Conservation (phyloP, 164 flowering plant genomes). For the Chimonanthus praecox region DNA sequence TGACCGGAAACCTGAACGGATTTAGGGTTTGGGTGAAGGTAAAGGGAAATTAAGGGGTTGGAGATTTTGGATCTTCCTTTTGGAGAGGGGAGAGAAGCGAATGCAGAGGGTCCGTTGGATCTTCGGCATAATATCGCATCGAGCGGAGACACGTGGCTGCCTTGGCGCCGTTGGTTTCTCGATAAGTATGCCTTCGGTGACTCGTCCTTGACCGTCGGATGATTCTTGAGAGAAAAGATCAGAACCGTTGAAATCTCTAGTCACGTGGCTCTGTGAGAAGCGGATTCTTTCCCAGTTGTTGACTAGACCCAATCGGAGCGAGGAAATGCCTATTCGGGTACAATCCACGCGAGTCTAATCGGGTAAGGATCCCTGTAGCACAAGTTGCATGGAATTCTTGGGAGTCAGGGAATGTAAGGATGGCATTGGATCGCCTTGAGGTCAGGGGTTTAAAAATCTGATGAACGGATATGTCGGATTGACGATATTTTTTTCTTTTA, state of each 20-base stretch:
- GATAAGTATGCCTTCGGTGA: conserved; percentile 38
- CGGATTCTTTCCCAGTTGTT: neutral
- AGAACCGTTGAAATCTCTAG: neutral
- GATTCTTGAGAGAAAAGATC: neutral
- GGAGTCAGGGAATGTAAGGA: too few relatives aligned
- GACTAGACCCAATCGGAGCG: neutral
- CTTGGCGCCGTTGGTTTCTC: conserved; percentile 30
- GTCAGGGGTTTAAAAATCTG: too few relatives aligned
- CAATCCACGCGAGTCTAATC: too few relatives aligned
- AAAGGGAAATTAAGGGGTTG: neutral
- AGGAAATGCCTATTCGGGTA: neutral
- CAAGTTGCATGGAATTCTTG: too few relatives aligned
- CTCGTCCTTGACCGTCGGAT: conserved; percentile 2
- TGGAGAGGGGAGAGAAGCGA: neutral
- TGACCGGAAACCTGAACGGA: neutral
- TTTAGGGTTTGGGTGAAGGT: neutral
- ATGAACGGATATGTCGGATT: too few relatives aligned
- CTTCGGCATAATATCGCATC: conserved; percentile 31
- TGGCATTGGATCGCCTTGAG: too few relatives aligned
- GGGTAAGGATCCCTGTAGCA: too few relatives aligned
- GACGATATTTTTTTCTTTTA: too few relatives aligned
- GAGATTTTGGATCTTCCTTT: neutral
- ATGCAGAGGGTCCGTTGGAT: conserved; percentile 41
- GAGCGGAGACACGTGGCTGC: conserved; percentile 30
- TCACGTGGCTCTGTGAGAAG: conserved; percentile 4